Evolutionary conservation across 805 yeast species (phyloP), one percentile per base, ranked within the genome.

Genomic region (Trichomonascus vanleenenianus): DNA sequence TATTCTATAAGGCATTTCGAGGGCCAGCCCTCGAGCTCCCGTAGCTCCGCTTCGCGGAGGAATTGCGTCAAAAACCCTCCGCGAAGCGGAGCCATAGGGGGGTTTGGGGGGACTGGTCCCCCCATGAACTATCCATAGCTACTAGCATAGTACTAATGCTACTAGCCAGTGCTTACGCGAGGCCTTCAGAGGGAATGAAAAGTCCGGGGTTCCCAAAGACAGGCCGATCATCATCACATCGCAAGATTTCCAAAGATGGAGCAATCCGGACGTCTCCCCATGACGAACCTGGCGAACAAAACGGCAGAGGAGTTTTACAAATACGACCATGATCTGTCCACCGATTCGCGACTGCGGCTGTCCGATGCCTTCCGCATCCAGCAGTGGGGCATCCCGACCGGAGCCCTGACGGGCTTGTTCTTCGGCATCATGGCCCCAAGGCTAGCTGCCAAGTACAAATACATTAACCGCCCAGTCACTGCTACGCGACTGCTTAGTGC

Each of bases 401-500:
- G 47, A 3, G 42, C 53, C 16, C 25, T 53, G 27, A 42, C 53
- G 2, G 35, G 43, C 18, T 42, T 51, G 22, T 20, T 38, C 15
- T 40, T 40, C 3, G 56, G 54, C 6, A 51, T 53, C 15, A 38
- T 37, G 19, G 18, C 36, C 15, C 53, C 56, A 5, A 31, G 42
- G 9, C 27, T 35, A n/a, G 40, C 45, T n/a, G 47, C 46, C 12
- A 39, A 33, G 14, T 16, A 30, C 11, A 52, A 52, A 8, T 32
- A 30, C n/a, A 32, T 51, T 16, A 40, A 33, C 18, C 43, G 50
- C 10, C 33, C 19, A 37, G 38, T 31, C n/a, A 38, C 35, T 9
- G 39, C 42, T 3, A 44, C 51, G 5, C 39, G 56, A 31, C 39
- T 45, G 18, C 39, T 43, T 2, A 44, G 47, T 3, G 54, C 48